phyloP scores from a whole-genome alignment of 106 monocot species.

The Dactylorhiza incarnata region DNA sequence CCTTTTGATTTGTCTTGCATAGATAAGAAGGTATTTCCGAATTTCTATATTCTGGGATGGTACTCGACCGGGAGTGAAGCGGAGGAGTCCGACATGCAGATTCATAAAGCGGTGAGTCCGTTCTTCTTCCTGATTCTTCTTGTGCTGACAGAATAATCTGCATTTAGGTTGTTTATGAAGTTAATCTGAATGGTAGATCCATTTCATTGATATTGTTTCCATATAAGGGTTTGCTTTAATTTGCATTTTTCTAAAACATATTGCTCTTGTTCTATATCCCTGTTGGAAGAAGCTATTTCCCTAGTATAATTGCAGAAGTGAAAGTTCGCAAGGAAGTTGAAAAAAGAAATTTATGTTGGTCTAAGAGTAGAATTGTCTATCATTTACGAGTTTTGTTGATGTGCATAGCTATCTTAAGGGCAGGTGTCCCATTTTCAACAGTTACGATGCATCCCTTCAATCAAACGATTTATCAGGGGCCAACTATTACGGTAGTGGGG shows the following conservation, averaged over 20 bases:
- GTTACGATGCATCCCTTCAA: no score
- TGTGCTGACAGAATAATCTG: neutral
- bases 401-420: no score
- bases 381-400: no score
- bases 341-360: neutral
- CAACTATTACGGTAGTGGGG: no score
- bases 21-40: constrained; percentile 98
- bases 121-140: neutral
- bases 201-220: neutral
- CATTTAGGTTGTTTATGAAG: neutral
- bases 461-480: no score
- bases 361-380: no score
- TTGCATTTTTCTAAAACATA: neutral
- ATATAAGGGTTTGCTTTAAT: neutral
- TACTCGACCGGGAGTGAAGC: constrained; percentile 94
- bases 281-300: neutral
- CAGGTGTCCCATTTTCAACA: no score
- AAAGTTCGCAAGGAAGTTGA: neutral
- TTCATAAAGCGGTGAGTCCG: constrained; percentile 74
- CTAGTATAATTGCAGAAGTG: neutral
- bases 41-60: constrained; percentile 88
- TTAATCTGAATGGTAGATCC: neutral
- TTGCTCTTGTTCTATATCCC: neutral
- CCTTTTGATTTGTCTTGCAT: constrained; percentile 3
- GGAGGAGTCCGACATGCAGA: constrained; percentile 83